Evolutionary conservation across 176 grass and related monocot genomes (phyloP), one percentile per base, ranked within the genome.

Genomic region (Puya raimondii): DNA sequence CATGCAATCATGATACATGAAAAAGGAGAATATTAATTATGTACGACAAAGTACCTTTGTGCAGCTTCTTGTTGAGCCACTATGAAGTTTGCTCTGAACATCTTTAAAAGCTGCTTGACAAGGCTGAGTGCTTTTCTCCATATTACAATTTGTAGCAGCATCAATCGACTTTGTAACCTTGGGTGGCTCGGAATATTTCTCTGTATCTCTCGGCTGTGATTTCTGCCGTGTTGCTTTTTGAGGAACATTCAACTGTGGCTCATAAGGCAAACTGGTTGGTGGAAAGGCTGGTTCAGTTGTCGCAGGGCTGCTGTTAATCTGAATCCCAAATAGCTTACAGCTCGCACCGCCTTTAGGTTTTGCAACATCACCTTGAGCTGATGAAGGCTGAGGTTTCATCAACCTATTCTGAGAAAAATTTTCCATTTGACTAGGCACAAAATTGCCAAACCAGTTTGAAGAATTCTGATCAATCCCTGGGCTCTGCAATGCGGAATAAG

Each of bases 311-410:
- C 72, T 81, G 69, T 91, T 77, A 8, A 91, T 80, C 61, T 87
- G 74, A 76, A 91, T 87, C 22, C 88, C 88, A 67, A 91, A 91
- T 75, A 91, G 75, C 48, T 91, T 91, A 57, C 78, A 91, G 29
- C 77, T 83, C 64, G 61, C 72, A 59, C 42, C 61, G 48, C 68
- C 78, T 77, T 84, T 84, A 1, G 70, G 54, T 81, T 84, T 91
- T 61, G 68, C 53, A 16, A 22, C 65, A 51, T 91, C 84, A 76
- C 26, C 79, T 76, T 87, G 84, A 79, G 78, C 20, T 10, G 76
- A 20, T 71, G 76, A 54, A 66, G 88, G 78, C 73, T 82, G 81
- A 79, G 88, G 84, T 73, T 79, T 87, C 57, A 81, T 70, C 64
- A 82, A 18, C 1, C 48, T 69, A 16, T 11, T n/a, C 10, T 79